A percentile compares a stretch with the other conserved stretches of the same genome.
Evolutionary conservation across 108 stramenopile species (phyloP).

Genomic region (Skeletonema grethae): DNA sequence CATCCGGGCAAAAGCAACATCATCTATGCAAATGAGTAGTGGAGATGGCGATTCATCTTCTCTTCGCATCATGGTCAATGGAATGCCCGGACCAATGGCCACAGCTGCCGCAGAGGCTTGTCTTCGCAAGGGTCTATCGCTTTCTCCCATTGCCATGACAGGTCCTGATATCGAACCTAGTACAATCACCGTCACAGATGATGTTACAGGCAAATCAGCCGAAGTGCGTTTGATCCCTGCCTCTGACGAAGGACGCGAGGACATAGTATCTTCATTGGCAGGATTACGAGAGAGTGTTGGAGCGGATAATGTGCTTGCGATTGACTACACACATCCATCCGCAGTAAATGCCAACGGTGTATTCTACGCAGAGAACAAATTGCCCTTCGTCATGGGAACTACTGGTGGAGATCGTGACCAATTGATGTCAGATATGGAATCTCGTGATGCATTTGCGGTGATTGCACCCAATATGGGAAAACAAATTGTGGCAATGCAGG

Average conservation of each 20-base stretch:
- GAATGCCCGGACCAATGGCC: constrained; percentile 96
- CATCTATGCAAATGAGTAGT: constrained; percentile 8
- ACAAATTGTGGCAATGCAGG: constrained; percentile 99
- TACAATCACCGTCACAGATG: constrained; percentile 74
- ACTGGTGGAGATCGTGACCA: constrained; percentile 92
- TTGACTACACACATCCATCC: constrained; percentile 97
- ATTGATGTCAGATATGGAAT: constrained; percentile 74
- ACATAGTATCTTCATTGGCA: constrained; percentile 55
- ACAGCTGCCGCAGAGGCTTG: constrained; percentile 95
- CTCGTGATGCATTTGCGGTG: constrained; percentile 82
- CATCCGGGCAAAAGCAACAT: neutral
- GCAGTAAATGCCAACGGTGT: constrained; percentile 95
- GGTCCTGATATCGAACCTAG: constrained; percentile 79
- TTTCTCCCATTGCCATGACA: constrained; percentile 89
- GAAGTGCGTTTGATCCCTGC: constrained; percentile 78
- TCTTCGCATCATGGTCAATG: constrained; percentile 85
- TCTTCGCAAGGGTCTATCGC: constrained; percentile 80
- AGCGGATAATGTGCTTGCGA: constrained; percentile 75
- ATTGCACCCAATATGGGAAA: constrained; percentile 99
- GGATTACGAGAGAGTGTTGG: constrained; percentile 64
- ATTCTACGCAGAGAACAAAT: constrained; percentile 78
- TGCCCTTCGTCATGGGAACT: constrained; percentile 97
- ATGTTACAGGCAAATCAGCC: constrained; percentile 62
- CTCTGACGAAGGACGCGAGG: constrained; percentile 53
- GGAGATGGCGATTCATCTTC: constrained; percentile 30